These are phyloP conservation scores for Pyrrhoderma noxium DNA, from an alignment of 1,284 basidiomycete species.

Conservation along the genomic window DNA sequence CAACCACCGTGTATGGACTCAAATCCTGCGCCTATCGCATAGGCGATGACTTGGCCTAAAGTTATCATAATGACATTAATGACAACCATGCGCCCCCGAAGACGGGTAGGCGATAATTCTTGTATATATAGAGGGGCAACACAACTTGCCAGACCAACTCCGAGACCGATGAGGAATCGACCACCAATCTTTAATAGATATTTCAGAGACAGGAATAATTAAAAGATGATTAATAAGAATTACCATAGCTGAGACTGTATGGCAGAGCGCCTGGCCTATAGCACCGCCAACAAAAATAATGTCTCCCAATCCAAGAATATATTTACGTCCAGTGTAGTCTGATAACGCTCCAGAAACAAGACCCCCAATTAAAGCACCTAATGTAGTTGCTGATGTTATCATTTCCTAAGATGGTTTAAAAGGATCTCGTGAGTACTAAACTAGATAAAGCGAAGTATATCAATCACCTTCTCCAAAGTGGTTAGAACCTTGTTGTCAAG, in stretches of 20 bases:
- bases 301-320: conserved; percentile 66
- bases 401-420: conserved; percentile 46
- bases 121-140: conserved; percentile 80
- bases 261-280: conserved; percentile 57
- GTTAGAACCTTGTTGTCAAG: conserved; percentile 54
- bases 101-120: conserved; percentile 70
- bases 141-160: conserved; percentile 68
- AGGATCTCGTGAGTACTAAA: neutral
- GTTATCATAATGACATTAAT: conserved; percentile 37
- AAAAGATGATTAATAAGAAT: conserved; percentile 16
- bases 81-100: conserved; percentile 72
- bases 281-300: conserved; percentile 73
- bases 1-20: conserved; percentile 58
- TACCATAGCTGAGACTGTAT: conserved; percentile 67
- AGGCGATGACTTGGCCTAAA: conserved; percentile 70
- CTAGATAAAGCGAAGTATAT: neutral
- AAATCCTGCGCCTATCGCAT: conserved; percentile 72
- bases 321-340: conserved; percentile 65
- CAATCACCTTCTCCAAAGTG: conserved; percentile 55
- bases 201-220: neutral
- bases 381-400: conserved; percentile 74
- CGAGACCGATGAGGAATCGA: conserved; percentile 67
- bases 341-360: conserved; percentile 64
- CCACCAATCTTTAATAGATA: conserved; percentile 47
- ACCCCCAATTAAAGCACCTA: conserved; percentile 72